Percentiles rank a stretch among this genome's conserved stretches.
These are phyloP conservation scores for Spizellomyces sp. DNA, from an alignment of 192 early-diverging fungal genomes.

Conservation along the genomic window DNA sequence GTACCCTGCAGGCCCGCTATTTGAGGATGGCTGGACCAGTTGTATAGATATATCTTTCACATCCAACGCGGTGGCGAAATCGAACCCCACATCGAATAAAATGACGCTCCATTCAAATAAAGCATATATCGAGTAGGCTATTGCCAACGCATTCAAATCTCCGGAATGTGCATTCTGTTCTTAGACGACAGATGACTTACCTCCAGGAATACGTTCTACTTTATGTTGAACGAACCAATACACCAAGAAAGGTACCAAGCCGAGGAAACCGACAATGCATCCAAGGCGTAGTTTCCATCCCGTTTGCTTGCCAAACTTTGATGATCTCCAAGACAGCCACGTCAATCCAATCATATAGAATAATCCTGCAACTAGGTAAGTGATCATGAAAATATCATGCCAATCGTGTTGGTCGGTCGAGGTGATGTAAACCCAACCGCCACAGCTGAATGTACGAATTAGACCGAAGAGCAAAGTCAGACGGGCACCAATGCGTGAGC, in stretches of 20 bases:
- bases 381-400: conserved; percentile 27
- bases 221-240: conserved; percentile 23
- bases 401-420: conserved; percentile 17
- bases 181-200: neutral
- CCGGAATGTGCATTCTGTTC: neutral
- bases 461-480: conserved; percentile 10
- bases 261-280: conserved; percentile 18
- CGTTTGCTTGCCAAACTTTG: conserved; percentile 4
- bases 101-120: conserved; percentile 26
- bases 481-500: neutral
- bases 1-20: neutral
- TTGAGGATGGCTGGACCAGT: neutral
- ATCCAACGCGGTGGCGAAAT: conserved; percentile 13
- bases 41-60: conserved; percentile 12
- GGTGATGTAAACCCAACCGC: conserved; percentile 23
- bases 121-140: conserved; percentile 24
- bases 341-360: conserved; percentile 20
- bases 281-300: conserved; percentile 9
- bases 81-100: conserved; percentile 23
- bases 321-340: conserved; percentile 2
- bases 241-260: conserved; percentile 8
- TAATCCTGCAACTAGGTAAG: conserved; percentile 19
- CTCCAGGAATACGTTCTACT: conserved; percentile 18
- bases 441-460: conserved; percentile 19
- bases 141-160: neutral